Evolutionary conservation across 2,329 filamentous ascomycete species (phyloP).

Genomic region (Apiospora phragmitis): DNA sequence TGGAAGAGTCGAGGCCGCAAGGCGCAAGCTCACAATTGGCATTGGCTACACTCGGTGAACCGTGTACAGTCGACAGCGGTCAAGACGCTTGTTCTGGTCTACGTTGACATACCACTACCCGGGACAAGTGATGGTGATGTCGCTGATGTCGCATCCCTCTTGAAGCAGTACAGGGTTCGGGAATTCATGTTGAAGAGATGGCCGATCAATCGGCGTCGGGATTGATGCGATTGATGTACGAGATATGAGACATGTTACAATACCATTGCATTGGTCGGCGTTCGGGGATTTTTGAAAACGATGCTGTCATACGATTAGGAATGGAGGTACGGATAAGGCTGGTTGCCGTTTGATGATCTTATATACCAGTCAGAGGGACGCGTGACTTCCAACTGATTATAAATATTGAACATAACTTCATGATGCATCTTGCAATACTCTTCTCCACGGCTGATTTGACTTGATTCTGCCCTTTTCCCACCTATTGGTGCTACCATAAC

Average conservation of each 20-base stretch:
- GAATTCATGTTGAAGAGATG: slow-evolving; percentile 83
- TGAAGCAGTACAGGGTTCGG: slow-evolving; percentile 73
- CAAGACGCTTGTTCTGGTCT: slow-evolving; percentile 86
- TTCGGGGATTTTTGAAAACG: background rate
- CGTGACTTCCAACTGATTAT: background rate
- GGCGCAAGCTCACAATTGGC: slow-evolving; percentile 61
- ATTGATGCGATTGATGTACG: slow-evolving; percentile 16
- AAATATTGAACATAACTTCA: background rate
- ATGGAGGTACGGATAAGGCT: background rate
- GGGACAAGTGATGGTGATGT: slow-evolving; percentile 55
- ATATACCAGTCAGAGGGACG: background rate
- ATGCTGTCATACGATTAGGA: background rate
- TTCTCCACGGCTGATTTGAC: background rate
- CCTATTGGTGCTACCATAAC: background rate
- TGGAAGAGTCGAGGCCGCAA: slow-evolving; percentile 64
- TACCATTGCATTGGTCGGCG: slow-evolving; percentile 5
- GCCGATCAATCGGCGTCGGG: slow-evolving; percentile 74
- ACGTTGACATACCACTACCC: slow-evolving; percentile 79
- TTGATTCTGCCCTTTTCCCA: background rate
- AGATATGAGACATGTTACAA: slow-evolving; percentile 3
- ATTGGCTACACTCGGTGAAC: slow-evolving; percentile 86
- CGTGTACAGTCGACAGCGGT: slow-evolving; percentile 86
- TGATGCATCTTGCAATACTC: background rate
- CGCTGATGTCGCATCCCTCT: slow-evolving; percentile 62
- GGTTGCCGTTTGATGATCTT: background rate